Evolutionary conservation across 352 stramenopile genomes (phyloP).

Genomic region (Pythium biforme): DNA sequence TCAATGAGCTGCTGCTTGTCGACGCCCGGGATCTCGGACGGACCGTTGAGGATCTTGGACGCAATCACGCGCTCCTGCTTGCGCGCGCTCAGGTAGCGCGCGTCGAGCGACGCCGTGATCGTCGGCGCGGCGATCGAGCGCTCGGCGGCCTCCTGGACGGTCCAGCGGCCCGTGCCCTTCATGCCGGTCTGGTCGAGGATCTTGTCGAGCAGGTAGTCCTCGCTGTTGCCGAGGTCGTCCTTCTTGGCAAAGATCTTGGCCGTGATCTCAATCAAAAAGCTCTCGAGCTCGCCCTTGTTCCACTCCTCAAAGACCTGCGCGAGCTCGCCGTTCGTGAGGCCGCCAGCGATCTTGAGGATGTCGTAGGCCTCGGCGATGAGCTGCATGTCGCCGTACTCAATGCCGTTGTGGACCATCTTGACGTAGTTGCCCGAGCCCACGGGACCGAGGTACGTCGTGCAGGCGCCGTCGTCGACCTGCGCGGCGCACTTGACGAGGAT

Average conservation of each 20-base stretch:
- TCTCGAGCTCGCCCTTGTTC: slow-evolving; percentile 97
- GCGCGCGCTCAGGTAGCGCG: slow-evolving; percentile 94
- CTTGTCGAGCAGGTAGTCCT: slow-evolving; percentile 92
- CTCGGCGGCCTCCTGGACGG: slow-evolving; percentile 95
- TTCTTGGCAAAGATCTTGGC: slow-evolving; percentile 96
- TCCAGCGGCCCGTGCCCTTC: slow-evolving; percentile 98
- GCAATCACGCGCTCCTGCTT: slow-evolving; percentile 96
- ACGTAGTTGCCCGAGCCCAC: slow-evolving; percentile 99
- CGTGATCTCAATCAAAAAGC: slow-evolving; percentile 99
- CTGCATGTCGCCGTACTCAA: slow-evolving; percentile 99
- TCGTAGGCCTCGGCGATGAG: slow-evolving; percentile 99
- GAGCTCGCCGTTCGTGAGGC: slow-evolving; percentile 91
- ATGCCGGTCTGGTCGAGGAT: slow-evolving; percentile 99
- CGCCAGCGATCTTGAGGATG: slow-evolving; percentile 93
- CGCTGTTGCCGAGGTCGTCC: slow-evolving; percentile 88
- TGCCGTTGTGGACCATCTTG: slow-evolving; percentile 99
- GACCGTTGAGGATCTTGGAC: slow-evolving; percentile 92
- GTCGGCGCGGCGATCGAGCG: slow-evolving; percentile 95
- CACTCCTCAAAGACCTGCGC: slow-evolving; percentile 94
- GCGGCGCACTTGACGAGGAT: slow-evolving; percentile 98
- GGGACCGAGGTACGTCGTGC: slow-evolving; percentile 96
- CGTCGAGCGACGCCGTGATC: slow-evolving; percentile 97
- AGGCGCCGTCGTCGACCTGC: slow-evolving; percentile 93
- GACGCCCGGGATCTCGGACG: slow-evolving; percentile 89
- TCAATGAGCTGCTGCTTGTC: slow-evolving; percentile 96